These are phyloP conservation scores for Centella asiatica DNA, from an alignment of 129 eudicot species.

Conservation along the genomic window DNA sequence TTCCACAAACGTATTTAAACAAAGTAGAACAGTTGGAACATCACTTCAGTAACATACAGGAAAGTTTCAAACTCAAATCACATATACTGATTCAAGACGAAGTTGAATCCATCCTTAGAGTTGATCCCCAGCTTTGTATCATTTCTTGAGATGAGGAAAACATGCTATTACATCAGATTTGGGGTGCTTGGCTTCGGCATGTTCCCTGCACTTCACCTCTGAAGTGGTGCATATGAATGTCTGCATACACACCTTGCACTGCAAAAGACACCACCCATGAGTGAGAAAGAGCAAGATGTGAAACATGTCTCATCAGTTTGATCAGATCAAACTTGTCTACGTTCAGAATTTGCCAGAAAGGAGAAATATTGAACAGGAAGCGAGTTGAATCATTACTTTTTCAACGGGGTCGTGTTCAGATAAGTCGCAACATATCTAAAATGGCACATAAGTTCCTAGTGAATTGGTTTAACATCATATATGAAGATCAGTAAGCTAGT, in stretches of 20 bases:
- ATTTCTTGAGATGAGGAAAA: constrained; percentile 73
- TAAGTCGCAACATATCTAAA: no score
- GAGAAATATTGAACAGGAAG: background rate
- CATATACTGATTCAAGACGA: background rate
- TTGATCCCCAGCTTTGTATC: constrained; percentile 12
- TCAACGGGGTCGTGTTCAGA: no score
- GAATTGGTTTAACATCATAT: no score
- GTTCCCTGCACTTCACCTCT: constrained; percentile 87
- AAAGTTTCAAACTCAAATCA: constrained; percentile 5
- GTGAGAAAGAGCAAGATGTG: constrained; percentile 11
- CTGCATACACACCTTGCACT: constrained; percentile 97
- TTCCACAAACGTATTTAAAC: constrained; percentile 10
- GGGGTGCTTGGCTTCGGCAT: constrained; percentile 88
- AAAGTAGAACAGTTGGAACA: constrained; percentile 4
- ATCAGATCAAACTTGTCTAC: background rate
- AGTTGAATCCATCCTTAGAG: constrained; percentile 1
- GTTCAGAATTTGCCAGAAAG: background rate
- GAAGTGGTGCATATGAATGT: constrained; percentile 91
- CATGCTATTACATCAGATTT: constrained; percentile 51
- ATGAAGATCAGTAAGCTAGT: no score
- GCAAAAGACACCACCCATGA: constrained; percentile 18
- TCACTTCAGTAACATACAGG: constrained; percentile 4
- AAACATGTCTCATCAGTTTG: background rate
- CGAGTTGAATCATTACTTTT: background rate
- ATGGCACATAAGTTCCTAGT: no score